These are phyloP conservation scores for Lotmaria passim DNA, from an alignment of 208 protist species.

Conservation along the genomic window DNA sequence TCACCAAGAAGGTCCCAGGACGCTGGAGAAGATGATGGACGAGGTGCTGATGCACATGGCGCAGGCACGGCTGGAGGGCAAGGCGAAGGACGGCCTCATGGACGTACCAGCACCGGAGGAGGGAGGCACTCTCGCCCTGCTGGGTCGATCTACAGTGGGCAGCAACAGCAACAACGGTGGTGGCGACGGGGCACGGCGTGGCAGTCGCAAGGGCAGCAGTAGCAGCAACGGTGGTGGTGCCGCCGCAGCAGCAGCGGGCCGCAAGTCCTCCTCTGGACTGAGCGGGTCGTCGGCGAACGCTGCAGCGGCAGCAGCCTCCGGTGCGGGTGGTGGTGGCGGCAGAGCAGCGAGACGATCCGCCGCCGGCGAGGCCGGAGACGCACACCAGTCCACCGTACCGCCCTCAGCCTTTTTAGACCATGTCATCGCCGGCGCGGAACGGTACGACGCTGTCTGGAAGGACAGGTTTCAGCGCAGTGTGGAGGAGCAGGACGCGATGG, in stretches of 20 bases:
- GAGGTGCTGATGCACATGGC: constrained; percentile 92
- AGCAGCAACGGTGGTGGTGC: not conserved
- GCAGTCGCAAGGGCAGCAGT: not conserved
- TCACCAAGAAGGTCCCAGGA: constrained; percentile 90
- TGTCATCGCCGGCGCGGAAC: constrained; percentile 58
- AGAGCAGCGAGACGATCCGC: not conserved
- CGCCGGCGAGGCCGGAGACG: constrained; percentile 25
- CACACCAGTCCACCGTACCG: constrained; percentile 37
- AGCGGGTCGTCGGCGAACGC: not conserved
- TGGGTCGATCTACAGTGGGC: constrained; percentile 30
- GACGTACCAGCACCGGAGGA: constrained; percentile 89
- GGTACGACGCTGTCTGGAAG: constrained; percentile 75
- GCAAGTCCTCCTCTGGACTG: not conserved
- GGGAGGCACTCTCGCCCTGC: constrained; percentile 80
- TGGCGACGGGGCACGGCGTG: not conserved
- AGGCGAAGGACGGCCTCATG: constrained; percentile 60
- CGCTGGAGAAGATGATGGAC: constrained; percentile 95
- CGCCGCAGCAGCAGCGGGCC: not conserved
- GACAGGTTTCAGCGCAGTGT: constrained; percentile 65
- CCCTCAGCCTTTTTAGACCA: constrained; percentile 61
- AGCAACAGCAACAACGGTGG: constrained; percentile 1
- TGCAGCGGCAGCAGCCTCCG: not conserved
- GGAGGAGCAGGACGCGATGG: constrained; percentile 66
- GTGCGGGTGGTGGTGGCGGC: not conserved
- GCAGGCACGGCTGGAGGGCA: constrained; percentile 83